Base-by-base conservation (phyloP, 257 asterid genomes). In the Primulina tabacum region DNA sequence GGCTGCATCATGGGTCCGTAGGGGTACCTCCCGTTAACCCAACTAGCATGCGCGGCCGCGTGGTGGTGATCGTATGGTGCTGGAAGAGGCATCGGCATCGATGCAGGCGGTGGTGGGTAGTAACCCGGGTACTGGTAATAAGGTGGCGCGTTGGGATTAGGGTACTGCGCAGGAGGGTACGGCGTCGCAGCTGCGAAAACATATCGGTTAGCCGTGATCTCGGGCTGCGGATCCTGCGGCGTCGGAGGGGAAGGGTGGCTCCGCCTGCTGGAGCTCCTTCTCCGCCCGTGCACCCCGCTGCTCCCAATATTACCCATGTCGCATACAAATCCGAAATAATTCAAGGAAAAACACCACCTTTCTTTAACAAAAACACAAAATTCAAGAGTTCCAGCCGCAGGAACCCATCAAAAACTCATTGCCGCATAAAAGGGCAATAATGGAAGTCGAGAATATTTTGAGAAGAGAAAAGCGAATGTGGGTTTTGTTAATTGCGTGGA, bases 151-250 rank as follows among this genome's bases (percentile, higher is more conserved):
- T 89, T 92, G 72, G 89, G 91, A 82, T 79, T 79, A 12, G 84
- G 86, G 81, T 85, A 89, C 56, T 88, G 96, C 6, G 87, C 38
- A n/a, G 92, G 84, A 17, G 96, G 99, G 68, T 84, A 91, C 4
- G 99, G 99, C 11, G 99, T 91, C 43, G 97, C 99, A 47, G 99
- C 99, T 2, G 99, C 99, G 64, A 91, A 94, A 2, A 94, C 97
- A 78, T 91, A 94, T 1, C 95, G 89, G 77, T 88, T 91, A 9
- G 95, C 81, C n/a, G 88, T 79, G 75, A 84, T 79, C 81, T 86
- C 96, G 8, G 92, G 89, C 65, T 86, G 99, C 8, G 92, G 90
- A 0, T 84, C 82, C 81, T 81, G 96, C 1, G 86, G 80, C 1
- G 88, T 90, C 0, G 95, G 92, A 17, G 97, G 84, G 0, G 92